Evolutionary conservation across 352 stramenopile species (phyloP).

Genomic region (Pythium biforme): DNA sequence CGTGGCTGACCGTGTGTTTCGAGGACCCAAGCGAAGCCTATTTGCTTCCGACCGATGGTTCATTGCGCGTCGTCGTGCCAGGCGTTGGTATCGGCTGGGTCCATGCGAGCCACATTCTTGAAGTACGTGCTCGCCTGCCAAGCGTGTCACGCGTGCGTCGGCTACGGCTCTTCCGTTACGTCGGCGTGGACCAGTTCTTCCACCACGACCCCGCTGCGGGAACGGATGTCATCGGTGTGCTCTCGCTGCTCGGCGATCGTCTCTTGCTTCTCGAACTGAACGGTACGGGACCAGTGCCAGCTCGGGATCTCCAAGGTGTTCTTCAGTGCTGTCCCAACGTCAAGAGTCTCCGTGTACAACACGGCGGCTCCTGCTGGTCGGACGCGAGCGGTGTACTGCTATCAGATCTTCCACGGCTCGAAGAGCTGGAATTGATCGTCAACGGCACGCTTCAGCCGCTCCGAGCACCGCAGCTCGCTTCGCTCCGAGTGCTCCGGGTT

Average conservation of each 20-base stretch:
- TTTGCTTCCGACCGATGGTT: not conserved
- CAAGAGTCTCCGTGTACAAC: not conserved
- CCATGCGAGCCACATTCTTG: not conserved
- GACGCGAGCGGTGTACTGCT: not conserved
- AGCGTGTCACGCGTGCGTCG: not conserved
- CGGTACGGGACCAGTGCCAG: not conserved
- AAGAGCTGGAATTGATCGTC: not conserved
- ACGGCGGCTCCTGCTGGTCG: slow-evolving; percentile 8
- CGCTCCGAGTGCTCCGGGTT: not conserved
- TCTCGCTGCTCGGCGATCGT: not conserved
- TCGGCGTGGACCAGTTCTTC: not conserved
- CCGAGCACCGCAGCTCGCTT: not conserved
- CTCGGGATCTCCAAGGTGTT: not conserved
- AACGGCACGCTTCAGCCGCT: not conserved
- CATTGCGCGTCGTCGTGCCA: not conserved
- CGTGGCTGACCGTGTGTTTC: not conserved
- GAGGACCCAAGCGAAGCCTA: not conserved
- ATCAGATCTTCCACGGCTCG: not conserved
- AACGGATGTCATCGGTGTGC: not conserved
- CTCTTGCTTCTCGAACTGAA: not conserved
- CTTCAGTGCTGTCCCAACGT: not conserved
- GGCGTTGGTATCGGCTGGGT: not conserved
- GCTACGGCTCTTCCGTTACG: not conserved
- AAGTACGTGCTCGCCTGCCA: not conserved
- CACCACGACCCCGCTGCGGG: not conserved